Evolutionary conservation across 495 filamentous ascomycete genomes (phyloP).

Genomic region (Alectoria sarmentosa): DNA sequence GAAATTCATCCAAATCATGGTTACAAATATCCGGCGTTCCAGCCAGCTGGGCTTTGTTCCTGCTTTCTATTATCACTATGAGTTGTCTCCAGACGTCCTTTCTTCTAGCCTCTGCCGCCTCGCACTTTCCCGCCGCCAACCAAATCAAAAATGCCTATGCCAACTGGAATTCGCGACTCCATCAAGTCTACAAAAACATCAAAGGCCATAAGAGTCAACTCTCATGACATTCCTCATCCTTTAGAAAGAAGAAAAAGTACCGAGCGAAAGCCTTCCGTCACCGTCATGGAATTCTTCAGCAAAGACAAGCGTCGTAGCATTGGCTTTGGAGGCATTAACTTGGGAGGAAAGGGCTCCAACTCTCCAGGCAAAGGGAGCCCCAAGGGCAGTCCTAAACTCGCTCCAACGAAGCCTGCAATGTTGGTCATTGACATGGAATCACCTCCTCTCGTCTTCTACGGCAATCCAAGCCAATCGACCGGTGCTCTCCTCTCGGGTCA

Average conservation of each 20-base stretch:
- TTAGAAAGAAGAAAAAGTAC: background rate
- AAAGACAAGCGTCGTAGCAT: constrained; percentile 22
- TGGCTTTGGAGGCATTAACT: constrained; percentile 8
- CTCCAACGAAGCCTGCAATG: constrained; percentile 41
- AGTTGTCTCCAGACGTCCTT: background rate
- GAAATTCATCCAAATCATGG: too few relatives aligned
- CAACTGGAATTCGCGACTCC: constrained; percentile 18
- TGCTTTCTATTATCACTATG: background rate
- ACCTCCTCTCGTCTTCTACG: constrained; percentile 81
- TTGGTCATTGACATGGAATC: constrained; percentile 80
- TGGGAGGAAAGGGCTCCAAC: constrained; percentile 3
- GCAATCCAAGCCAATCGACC: constrained; percentile 62
- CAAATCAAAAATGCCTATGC: constrained; percentile 17
- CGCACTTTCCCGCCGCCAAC: constrained; percentile 13
- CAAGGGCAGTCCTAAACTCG: constrained; percentile 23
- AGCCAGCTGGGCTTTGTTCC: background rate
- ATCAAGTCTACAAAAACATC: constrained; percentile 13
- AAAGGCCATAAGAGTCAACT: constrained; percentile 28
- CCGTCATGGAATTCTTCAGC: constrained; percentile 22
- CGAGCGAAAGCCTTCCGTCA: constrained; percentile 10
- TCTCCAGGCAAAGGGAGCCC: constrained; percentile 18
- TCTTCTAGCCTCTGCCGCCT: background rate
- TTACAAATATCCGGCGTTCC: background rate
- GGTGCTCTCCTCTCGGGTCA: constrained; percentile 87
- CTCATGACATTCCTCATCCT: constrained; percentile 33